Evolutionary conservation across 352 stramenopile species (phyloP).

Genomic region (Blastocystis hominis): DNA sequence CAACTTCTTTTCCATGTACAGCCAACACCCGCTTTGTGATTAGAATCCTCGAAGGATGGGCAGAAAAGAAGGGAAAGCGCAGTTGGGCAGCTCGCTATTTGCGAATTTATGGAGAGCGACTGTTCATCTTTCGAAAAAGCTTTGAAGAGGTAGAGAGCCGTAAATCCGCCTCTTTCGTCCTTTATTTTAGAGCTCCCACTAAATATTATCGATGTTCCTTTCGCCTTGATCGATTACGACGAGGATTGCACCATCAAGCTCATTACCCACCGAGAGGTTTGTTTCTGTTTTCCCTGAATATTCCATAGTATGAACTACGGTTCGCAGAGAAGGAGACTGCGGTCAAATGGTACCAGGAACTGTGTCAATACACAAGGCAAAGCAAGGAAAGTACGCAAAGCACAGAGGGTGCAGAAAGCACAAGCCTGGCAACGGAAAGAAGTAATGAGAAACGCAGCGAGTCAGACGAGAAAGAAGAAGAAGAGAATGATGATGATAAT

Average conservation of each 20-base stretch:
- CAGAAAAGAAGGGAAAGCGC: conserved; percentile 31
- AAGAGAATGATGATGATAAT: not conserved
- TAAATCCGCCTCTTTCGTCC: not conserved
- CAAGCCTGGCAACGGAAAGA: too few species aligned
- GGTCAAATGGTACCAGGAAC: not conserved
- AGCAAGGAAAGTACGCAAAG: too few species aligned
- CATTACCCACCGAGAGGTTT: conserved; percentile 5
- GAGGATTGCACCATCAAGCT: not conserved
- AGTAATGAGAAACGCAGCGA: not conserved
- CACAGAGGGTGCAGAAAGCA: too few species aligned
- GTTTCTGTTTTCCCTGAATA: not conserved
- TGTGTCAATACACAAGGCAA: not conserved
- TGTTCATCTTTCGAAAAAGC: not conserved
- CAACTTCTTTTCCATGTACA: not conserved
- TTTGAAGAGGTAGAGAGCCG: not conserved
- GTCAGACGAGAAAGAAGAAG: not conserved
- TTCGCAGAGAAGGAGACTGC: not conserved
- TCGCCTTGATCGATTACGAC: not conserved
- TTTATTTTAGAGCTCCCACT: not conserved
- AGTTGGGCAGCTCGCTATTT: not conserved
- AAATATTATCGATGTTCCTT: not conserved
- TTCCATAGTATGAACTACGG: not conserved
- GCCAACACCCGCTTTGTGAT: not conserved
- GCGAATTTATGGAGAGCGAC: conserved; percentile 12
- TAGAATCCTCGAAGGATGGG: not conserved